Base-by-base conservation (phyloP, 768 basidiomycete species). In the Hysterangium stoloniferum region DNA sequence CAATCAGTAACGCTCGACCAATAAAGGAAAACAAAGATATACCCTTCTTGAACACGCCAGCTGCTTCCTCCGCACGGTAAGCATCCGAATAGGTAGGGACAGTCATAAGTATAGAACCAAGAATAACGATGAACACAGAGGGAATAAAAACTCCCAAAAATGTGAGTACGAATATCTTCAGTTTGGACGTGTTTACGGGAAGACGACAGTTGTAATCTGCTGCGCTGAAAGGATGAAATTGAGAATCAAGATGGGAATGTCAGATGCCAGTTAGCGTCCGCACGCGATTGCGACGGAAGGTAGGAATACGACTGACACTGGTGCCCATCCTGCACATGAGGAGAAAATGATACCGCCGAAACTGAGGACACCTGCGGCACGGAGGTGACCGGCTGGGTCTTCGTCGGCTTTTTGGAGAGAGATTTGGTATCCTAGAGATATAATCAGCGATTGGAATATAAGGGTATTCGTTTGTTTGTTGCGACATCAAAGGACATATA, bases 191-290 rank as follows among this genome's bases (percentile, higher is more conserved):
- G 46, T 73, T 57, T 2, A 55, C 69, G 0, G 77, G 77, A 0
- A 79, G 61, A 22, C 71, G 66, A 55, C 71, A 72, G 55, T 77
- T 77, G 59, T 75, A 79, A 58, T 79, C 77, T 5, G 77, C 77
- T 3, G 76, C 77, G 1, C 47, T 48, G 31, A 79, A 56, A 1
- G 74, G n/a, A n/a, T n/a, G n/a, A n/a, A n/a, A n/a, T n/a, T n/a
- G n/a, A n/a, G n/a, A n/a, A n/a, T n/a, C n/a, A n/a, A n/a, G n/a
- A n/a, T n/a, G n/a, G n/a, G n/a, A n/a, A n/a, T n/a, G n/a, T n/a
- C n/a, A n/a, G n/a, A n/a, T n/a, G n/a, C n/a, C n/a, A n/a, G n/a
- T n/a, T n/a, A n/a, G n/a, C n/a, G n/a, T n/a, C n/a, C n/a, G n/a
- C n/a, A n/a, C n/a, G n/a, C 1, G 37, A 20, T 47, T 25, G 6